Base-by-base conservation (phyloP, 768 basidiomycete species). In the Symmetrospora coprosmae region DNA sequence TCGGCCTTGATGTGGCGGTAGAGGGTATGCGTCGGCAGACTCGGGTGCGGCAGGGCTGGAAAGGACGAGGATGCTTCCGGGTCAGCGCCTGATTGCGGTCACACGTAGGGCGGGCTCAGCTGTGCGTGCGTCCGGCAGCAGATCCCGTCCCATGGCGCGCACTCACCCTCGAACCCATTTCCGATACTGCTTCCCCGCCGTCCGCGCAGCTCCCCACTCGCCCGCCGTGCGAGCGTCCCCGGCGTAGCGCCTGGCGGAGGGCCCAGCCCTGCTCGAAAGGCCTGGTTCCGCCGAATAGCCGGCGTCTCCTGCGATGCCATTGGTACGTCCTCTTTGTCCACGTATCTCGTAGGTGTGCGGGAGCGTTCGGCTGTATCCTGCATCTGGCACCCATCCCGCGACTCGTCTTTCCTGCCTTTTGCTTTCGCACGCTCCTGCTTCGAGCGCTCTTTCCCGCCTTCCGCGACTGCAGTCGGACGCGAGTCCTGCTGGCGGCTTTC, bases 181-280 rank as follows among this genome's bases (percentile, higher is more conserved):
- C 59, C 59, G 17, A 60, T 60, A 40, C 59, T 60, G 28, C 59
- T 60, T n/a, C 48, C 59, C 27, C 59, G 31, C 11, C 28, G 4
- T 6, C 59, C 59, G 8, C 59, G n/a, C 49, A 51, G 34, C 53
- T 60, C 59, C 9, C 31, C 25, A 28, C 50, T 56, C 13, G 49
- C 8, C 35, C 59, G 17, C 28, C 59, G 28, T 30, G 46, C 49
- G 28, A 19, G 9, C 8, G 46, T 47, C 19, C 59, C 59, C 31
- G 50, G 48, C 14, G 48, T 51, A 19, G 50, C 59, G 2, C 40
- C 11, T n/a, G 21, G 8, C 35, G 23, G 46, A 4, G 52, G 52
- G 4, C 52, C 52, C 23, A 34, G 21, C 3, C 50, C 59, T 6
- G 48, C 59, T 39, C 59, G 27, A 50, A 60, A 38, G 2, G 59